phyloP scores from a whole-genome alignment of 441 rosid genomes.

The Populus trichocarpa region DNA sequence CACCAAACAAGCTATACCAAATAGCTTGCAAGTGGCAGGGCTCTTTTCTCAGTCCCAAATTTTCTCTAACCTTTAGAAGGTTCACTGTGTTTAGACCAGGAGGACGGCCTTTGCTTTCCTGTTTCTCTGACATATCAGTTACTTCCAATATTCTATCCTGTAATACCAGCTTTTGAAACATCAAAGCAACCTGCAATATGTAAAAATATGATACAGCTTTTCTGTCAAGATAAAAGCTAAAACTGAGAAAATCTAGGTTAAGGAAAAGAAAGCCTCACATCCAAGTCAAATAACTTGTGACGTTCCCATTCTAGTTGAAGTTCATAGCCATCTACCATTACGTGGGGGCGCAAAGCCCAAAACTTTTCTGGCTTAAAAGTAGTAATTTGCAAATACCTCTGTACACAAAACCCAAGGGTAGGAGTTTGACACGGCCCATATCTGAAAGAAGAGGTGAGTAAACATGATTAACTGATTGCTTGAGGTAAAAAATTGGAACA shows the following conservation, averaged over 20 bases:
- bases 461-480: constrained; percentile 16
- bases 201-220: constrained; percentile 15
- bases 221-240: constrained; percentile 12
- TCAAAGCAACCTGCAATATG: constrained; percentile 60
- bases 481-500: background rate
- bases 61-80: constrained; percentile 73
- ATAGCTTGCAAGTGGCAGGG: background rate
- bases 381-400: constrained; percentile 81
- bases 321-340: constrained; percentile 62
- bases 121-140: constrained; percentile 62
- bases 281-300: constrained; percentile 67
- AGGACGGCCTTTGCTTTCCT: constrained; percentile 82
- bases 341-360: constrained; percentile 71
- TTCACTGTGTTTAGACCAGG: constrained; percentile 86
- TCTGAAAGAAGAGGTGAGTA: constrained; percentile 46
- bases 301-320: constrained; percentile 93
- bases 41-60: constrained; percentile 1
- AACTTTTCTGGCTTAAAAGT: constrained; percentile 85
- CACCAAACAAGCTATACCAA: background rate
- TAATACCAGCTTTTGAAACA: constrained; percentile 71
- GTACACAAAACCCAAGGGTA: constrained; percentile 95
- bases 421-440: constrained; percentile 98
- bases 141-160: constrained; percentile 73
- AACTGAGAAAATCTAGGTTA: constrained; percentile 13
- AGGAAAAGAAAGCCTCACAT: constrained; percentile 48